A percentile compares a stretch with the other conserved stretches of the same genome.
These are phyloP conservation scores for Paxillus rubicundulus DNA, from an alignment of 768 basidiomycete species.

Conservation along the genomic window DNA sequence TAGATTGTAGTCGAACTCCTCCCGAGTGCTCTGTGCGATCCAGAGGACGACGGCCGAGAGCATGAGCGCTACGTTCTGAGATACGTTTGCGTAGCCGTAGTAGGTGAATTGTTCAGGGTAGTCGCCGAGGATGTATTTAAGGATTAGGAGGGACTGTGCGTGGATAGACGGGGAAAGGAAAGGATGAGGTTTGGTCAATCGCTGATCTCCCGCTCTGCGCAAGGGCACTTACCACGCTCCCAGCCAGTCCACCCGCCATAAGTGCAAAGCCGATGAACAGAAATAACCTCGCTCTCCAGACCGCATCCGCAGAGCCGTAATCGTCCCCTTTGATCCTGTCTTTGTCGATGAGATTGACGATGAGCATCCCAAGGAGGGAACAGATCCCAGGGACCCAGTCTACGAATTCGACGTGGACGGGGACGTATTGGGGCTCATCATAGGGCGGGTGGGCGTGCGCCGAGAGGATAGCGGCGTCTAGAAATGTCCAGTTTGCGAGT, in stretches of 20 bases:
- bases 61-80: conserved; percentile 85
- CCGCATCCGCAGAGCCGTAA: conserved; percentile 78
- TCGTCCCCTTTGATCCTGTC: conserved; percentile 79
- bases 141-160: conserved; percentile 74
- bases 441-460: conserved; percentile 78
- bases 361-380: conserved; percentile 86
- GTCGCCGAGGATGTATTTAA: conserved; percentile 81
- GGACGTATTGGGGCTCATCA: conserved; percentile 64
- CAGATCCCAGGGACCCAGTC: conserved; percentile 99
- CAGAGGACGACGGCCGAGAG: conserved; percentile 85
- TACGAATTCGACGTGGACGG: conserved; percentile 84
- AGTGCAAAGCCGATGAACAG: conserved; percentile 94
- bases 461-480: conserved; percentile 90
- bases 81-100: conserved; percentile 95
- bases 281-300: conserved; percentile 88
- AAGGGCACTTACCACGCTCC: conserved; percentile 75
- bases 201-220: not conserved
- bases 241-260: conserved; percentile 98
- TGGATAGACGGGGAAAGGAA: not conserved
- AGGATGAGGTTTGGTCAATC: not conserved
- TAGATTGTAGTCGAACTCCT: conserved; percentile 93
- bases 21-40: conserved; percentile 82
- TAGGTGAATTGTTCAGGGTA: conserved; percentile 78
- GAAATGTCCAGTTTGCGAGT: conserved; percentile 90
- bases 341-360: conserved; percentile 95